Evolutionary conservation across 2,329 filamentous ascomycete genomes (phyloP).

Genomic region (Blastomyces emzantsi): DNA sequence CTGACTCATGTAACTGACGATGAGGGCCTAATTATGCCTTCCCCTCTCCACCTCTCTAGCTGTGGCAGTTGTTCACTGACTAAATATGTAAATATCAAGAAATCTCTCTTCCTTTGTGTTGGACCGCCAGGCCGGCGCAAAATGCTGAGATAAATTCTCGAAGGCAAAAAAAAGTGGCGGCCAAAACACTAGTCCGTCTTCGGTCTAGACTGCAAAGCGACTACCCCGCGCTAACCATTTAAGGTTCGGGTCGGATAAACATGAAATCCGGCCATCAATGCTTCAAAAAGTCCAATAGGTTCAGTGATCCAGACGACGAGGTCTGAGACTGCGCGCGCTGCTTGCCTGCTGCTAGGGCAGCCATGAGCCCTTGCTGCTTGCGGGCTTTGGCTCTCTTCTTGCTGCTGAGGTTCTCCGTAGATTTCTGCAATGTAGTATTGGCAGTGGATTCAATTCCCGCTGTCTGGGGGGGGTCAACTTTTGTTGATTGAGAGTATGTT

Average conservation of each 20-base stretch:
- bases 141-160: background rate
- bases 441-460: slow-evolving; percentile 7
- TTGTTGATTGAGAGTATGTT: background rate
- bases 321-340: slow-evolving; percentile 18
- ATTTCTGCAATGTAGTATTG: slow-evolving; percentile 12
- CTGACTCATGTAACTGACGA: background rate
- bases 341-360: slow-evolving; percentile 40
- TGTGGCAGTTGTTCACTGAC: background rate
- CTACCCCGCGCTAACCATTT: slow-evolving; percentile 30
- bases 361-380: slow-evolving; percentile 46
- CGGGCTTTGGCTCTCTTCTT: slow-evolving; percentile 49
- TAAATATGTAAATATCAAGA: background rate
- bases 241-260: slow-evolving; percentile 17
- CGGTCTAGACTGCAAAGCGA: slow-evolving; percentile 6
- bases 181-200: slow-evolving; percentile 4
- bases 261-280: slow-evolving; percentile 19
- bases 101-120: background rate
- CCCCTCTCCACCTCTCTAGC: background rate
- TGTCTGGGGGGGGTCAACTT: background rate
- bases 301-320: slow-evolving; percentile 31
- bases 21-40: background rate
- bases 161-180: slow-evolving; percentile 11
- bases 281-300: slow-evolving; percentile 48
- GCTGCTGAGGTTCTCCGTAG: slow-evolving; percentile 39
- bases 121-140: background rate